These are phyloP conservation scores for Xylariaceae sp. DNA, from an alignment of 2,329 filamentous ascomycete species.

Conservation along the genomic window DNA sequence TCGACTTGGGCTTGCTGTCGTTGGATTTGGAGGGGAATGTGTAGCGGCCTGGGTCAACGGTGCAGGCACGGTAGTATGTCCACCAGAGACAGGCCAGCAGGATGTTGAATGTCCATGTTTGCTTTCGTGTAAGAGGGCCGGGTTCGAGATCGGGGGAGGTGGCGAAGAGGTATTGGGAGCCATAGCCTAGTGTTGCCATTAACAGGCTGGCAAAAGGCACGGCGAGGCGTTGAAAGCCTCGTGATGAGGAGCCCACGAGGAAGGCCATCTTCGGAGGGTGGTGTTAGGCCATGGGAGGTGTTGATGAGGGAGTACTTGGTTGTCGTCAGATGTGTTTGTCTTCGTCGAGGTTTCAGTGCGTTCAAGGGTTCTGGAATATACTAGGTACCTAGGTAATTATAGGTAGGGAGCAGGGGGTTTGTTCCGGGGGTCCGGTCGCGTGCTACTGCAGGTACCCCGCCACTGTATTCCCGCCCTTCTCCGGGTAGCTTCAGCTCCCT, in stretches of 20 bases:
- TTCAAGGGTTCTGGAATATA: no score
- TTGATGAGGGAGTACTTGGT: no score
- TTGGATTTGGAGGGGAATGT: constrained; percentile 34
- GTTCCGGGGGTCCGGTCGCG: no score
- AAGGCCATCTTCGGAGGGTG: constrained; percentile 27
- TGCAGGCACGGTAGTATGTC: constrained; percentile 64
- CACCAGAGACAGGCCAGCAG: constrained; percentile 64
- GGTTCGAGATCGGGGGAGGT: constrained; percentile 57
- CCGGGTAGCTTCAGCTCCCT: no score
- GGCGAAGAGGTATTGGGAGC: constrained; percentile 69
- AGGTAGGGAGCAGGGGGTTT: no score
- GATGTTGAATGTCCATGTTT: constrained; percentile 64
- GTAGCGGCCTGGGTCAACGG: constrained; percentile 57
- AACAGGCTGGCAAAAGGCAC: constrained; percentile 66
- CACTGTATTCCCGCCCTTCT: no score
- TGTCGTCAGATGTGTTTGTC: no score
- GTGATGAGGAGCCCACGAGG: constrained; percentile 30
- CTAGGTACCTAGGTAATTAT: no score
- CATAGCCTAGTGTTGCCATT: constrained; percentile 68
- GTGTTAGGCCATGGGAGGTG: constrained; percentile 14
- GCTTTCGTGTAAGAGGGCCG: constrained; percentile 54
- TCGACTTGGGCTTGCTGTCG: constrained; percentile 1
- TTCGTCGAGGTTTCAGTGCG: no score
- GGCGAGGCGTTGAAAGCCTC: constrained; percentile 53
- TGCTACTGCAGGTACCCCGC: no score